These are phyloP conservation scores for Mortierella sp. DNA, from an alignment of 371 early-diverging fungal genomes.

Conservation along the genomic window DNA sequence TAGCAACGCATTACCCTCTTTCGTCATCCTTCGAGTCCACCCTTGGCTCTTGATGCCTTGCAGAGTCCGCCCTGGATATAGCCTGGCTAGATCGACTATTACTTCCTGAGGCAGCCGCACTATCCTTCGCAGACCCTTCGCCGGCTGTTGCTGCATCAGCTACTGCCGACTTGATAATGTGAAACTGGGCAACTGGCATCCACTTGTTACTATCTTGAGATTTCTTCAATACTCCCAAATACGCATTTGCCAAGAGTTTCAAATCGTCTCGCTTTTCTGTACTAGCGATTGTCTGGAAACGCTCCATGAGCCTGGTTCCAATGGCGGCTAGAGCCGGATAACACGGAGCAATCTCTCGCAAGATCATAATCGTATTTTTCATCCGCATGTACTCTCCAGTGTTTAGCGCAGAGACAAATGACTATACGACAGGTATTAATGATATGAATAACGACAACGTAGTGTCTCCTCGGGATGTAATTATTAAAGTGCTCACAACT, in stretches of 20 bases:
- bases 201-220: constrained; percentile 23
- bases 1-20: constrained; percentile 13
- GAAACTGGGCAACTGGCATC: constrained; percentile 42
- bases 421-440: background rate
- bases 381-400: constrained; percentile 79
- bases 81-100: background rate
- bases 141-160: background rate
- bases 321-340: constrained; percentile 73
- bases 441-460: background rate
- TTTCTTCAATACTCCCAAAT: constrained; percentile 42
- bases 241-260: constrained; percentile 62
- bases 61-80: background rate
- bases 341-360: constrained; percentile 71
- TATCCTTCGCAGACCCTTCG: background rate
- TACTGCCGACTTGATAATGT: constrained; percentile 6
- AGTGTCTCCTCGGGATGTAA: background rate
- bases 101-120: background rate
- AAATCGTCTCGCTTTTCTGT: constrained; percentile 65
- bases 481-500: background rate
- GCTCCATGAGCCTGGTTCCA: constrained; percentile 57
- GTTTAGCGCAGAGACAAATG: constrained; percentile 57
- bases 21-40: constrained; percentile 12
- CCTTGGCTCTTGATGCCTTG: background rate
- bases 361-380: constrained; percentile 79
- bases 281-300: constrained; percentile 42